Evolutionary conservation across 176 grass and related monocot species (phyloP).

Genomic region (Secale cereale): DNA sequence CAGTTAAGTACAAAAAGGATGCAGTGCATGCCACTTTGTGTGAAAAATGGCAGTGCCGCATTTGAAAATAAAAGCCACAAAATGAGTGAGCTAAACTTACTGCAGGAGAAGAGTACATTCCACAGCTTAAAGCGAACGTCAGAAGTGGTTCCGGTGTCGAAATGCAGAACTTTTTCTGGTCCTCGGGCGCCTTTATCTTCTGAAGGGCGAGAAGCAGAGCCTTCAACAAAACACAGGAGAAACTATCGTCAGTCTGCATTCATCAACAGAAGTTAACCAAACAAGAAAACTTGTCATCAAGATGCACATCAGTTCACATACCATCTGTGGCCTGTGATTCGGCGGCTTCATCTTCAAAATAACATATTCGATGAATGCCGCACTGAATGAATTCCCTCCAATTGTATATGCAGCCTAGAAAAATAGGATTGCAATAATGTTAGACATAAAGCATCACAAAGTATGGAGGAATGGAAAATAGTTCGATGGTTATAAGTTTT

Average conservation of each 20-base stretch:
- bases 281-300: background rate
- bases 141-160: conserved; percentile 62
- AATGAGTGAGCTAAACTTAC: conserved; percentile 28
- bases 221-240: conserved; percentile 35
- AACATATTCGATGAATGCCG: conserved; percentile 84
- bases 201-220: conserved; percentile 86
- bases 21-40: too few species aligned
- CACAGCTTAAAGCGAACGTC: conserved; percentile 85
- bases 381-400: conserved; percentile 81
- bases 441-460: background rate
- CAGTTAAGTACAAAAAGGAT: background rate
- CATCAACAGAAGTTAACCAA: background rate
- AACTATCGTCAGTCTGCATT: conserved; percentile 9
- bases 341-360: conserved; percentile 92
- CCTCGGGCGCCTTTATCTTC: conserved; percentile 82
- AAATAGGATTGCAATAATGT: background rate
- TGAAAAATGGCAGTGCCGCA: background rate
- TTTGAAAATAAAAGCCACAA: background rate
- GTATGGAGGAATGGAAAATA: too few species aligned
- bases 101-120: conserved; percentile 83
- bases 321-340: conserved; percentile 85
- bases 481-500: too few species aligned
- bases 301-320: conserved; percentile 26
- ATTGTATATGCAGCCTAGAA: conserved; percentile 78
- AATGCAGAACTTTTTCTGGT: conserved; percentile 80